phyloP scores from a whole-genome alignment of 2,329 filamentous ascomycete species.

The Fonsecaea nubica region DNA sequence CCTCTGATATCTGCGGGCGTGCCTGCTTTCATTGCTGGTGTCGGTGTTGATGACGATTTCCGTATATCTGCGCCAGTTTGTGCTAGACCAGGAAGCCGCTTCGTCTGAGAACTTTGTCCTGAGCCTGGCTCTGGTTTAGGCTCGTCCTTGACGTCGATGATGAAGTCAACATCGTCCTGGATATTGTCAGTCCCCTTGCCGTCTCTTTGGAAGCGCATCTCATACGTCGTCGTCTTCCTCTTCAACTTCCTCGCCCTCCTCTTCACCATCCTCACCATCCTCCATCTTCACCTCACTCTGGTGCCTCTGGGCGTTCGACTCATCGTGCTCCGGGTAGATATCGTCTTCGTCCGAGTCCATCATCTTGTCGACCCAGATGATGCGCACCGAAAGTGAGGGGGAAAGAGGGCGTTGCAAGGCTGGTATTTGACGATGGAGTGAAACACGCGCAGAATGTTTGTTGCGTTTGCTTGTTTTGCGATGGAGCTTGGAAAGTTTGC shows the following conservation, averaged over 20 bases:
- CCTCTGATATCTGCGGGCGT: conserved; percentile 35
- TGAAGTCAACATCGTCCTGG: conserved; percentile 59
- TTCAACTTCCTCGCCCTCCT: conserved; percentile 41
- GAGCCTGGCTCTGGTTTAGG: conserved; percentile 47
- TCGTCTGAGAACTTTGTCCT: conserved; percentile 43
- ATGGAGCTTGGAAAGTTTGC: conserved; percentile 16
- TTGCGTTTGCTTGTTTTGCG: conserved; percentile 21
- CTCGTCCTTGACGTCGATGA: conserved; percentile 55
- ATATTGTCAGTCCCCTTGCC: conserved; percentile 23
- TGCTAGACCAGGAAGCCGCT: conserved; percentile 50
- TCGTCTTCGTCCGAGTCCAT: conserved; percentile 40
- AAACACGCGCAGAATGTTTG: conserved; percentile 22
- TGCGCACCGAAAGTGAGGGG: background rate
- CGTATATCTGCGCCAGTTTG: conserved; percentile 46
- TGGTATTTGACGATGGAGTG: conserved; percentile 9
- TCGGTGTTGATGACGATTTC: conserved; percentile 49
- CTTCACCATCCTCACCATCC: conserved; percentile 40
- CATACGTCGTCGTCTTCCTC: conserved; percentile 47
- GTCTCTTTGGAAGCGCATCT: conserved; percentile 49
- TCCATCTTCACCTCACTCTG: conserved; percentile 41
- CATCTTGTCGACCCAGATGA: conserved; percentile 25
- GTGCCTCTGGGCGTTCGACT: conserved; percentile 22
- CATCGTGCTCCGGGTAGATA: conserved; percentile 36
- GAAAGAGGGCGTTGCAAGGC: background rate
- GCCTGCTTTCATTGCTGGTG: conserved; percentile 40